Base-by-base conservation (phyloP, 805 yeast genomes). In the Starmerella apis region DNA sequence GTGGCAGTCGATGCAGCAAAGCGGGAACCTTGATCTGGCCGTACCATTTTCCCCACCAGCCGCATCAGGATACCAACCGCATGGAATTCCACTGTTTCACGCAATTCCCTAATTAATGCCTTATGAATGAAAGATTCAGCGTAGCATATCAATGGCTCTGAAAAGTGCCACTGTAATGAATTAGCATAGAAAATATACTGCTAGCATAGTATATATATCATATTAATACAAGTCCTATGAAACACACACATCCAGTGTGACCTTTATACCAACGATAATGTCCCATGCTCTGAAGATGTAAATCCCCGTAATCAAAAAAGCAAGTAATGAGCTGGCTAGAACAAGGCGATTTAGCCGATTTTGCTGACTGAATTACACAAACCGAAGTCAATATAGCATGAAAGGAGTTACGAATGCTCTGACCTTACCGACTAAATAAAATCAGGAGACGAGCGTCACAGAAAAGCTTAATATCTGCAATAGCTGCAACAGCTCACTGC, bases 1-100 rank as follows among this genome's bases (percentile, higher is more conserved):
- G 57, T 90, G 88, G 72, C 84, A 88, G 65, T 37, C 24, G 25
- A 25, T 36, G 36, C 37, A 50, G 32, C 37, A 43, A 14, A 28
- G 20, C 4, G 33, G 36, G 10, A 41, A 31, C 8, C 20, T 47
- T 18, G 37, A 43, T n/a, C 27, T 43, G 22, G 37, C 37, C 25
- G 31, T 31, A 27, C 35, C 35, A 22, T 43, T 43, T 16, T 44
- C 47, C 8, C 41, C 41, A 13, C 41, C 41, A 24, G 47, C 41
- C 32, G 32, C 33, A 32, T 27, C 33, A 5, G 23, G 44, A 5
- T 41, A 27, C 32, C 33, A 25, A 7, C n/a, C 44, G 3, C 44
- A 24, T 4, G 44, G 33, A 16, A 41, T 41, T 14, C 44, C 44
- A n/a, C 6, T 41, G 44, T 24, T 24, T 24, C 23, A 41, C 33